These are phyloP conservation scores for Gilbertella persicaria DNA, from an alignment of 371 early-diverging fungal species.

Conservation along the genomic window DNA sequence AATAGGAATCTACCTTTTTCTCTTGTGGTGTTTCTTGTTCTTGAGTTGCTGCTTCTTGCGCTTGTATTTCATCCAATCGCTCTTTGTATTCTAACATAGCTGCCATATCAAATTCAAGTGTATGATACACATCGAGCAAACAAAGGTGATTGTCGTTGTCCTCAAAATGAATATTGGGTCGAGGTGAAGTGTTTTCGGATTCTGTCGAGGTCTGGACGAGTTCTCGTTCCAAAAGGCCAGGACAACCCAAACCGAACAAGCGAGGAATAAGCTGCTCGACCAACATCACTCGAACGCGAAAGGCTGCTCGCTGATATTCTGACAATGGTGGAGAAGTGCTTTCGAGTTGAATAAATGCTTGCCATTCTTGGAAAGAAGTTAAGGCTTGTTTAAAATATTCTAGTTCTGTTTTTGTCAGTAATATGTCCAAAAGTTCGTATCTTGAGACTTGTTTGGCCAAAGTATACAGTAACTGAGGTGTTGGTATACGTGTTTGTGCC, in stretches of 20 bases:
- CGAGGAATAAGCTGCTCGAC: constrained; percentile 67
- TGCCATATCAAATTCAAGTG: constrained; percentile 74
- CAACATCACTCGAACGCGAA: constrained; percentile 69
- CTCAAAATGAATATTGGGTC: neutral
- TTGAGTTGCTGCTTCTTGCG: constrained; percentile 46
- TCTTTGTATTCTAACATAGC: constrained; percentile 64
- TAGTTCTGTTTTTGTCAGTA: constrained; percentile 27
- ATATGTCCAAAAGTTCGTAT: constrained; percentile 15
- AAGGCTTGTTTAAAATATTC: constrained; percentile 23
- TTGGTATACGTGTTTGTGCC: constrained; percentile 16
- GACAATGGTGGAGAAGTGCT: neutral
- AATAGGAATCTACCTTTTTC: too few relatives aligned
- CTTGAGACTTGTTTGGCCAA: constrained; percentile 26
- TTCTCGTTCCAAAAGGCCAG: constrained; percentile 39
- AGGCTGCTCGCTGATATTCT: constrained; percentile 33
- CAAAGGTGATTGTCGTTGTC: constrained; percentile 39
- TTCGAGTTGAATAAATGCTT: constrained; percentile 39
- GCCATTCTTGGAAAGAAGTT: constrained; percentile 26
- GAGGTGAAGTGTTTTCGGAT: too few relatives aligned
- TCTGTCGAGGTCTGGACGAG: too few relatives aligned
- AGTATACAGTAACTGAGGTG: constrained; percentile 28
- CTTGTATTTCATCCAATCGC: constrained; percentile 37
- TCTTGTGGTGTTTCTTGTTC: constrained; percentile 38
- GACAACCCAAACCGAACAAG: constrained; percentile 40
- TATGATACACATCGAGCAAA: constrained; percentile 70